Percentiles rank a stretch among this genome's conserved stretches.
These are phyloP conservation scores for Mycosphaerella sp. DNA, from an alignment of 2,329 filamentous ascomycete genomes.

Conservation along the genomic window DNA sequence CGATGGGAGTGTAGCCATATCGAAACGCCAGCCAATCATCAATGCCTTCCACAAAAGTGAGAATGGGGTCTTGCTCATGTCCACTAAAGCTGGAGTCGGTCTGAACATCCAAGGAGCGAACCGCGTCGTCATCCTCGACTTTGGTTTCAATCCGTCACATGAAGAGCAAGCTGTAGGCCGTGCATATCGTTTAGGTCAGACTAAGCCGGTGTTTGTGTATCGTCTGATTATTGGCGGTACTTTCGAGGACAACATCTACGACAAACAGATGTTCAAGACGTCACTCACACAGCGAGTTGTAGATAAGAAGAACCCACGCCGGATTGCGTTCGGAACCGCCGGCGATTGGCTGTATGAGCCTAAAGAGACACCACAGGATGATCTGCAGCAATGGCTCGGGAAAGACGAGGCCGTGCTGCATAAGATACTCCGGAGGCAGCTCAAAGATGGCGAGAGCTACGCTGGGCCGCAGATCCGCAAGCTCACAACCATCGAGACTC, in stretches of 20 bases:
- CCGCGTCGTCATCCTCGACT: constrained; percentile 80
- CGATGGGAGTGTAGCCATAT: constrained; percentile 57
- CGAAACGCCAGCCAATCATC: constrained; percentile 54
- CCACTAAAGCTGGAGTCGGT: constrained; percentile 73
- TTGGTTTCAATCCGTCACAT: constrained; percentile 68
- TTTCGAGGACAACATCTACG: constrained; percentile 67
- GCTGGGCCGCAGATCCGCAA: constrained; percentile 23
- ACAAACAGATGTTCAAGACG: constrained; percentile 72
- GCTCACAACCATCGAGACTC: constrained; percentile 32
- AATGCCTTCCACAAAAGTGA: constrained; percentile 62
- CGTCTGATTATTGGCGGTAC: constrained; percentile 72
- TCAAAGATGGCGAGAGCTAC: constrained; percentile 53
- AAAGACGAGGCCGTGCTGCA: constrained; percentile 59
- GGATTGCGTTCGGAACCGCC: constrained; percentile 51
- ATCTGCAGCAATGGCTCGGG: constrained; percentile 46
- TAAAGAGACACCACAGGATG: constrained; percentile 45
- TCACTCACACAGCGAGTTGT: constrained; percentile 74
- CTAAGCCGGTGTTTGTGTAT: constrained; percentile 76
- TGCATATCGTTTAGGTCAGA: constrained; percentile 78
- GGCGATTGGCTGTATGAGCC: constrained; percentile 56
- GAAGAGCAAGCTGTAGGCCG: constrained; percentile 85
- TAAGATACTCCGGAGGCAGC: constrained; percentile 54
- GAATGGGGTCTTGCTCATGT: constrained; percentile 64
- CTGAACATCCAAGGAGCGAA: constrained; percentile 81
- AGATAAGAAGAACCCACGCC: constrained; percentile 71